phyloP scores from a whole-genome alignment of 2,329 filamentous ascomycete species.

The Tolypocladium amazonense region DNA sequence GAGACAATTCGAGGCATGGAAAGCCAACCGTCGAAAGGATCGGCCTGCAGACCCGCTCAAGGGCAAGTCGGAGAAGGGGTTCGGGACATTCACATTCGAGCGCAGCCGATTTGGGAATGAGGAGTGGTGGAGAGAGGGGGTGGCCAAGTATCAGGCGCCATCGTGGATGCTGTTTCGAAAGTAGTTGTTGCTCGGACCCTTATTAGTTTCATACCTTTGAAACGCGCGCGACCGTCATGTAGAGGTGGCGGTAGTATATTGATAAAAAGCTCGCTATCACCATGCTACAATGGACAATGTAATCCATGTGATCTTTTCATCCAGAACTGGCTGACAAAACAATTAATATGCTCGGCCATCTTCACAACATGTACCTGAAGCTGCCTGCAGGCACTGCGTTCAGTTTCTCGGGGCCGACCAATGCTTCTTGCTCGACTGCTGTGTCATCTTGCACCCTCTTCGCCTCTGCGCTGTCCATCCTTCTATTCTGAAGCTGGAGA shows the following conservation, averaged over 20 bases:
- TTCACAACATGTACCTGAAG: constrained; percentile 38
- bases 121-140: constrained; percentile 25
- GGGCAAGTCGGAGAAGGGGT: constrained; percentile 13
- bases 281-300: background rate
- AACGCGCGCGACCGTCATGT: background rate
- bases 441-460: constrained; percentile 11
- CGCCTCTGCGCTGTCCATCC: constrained; percentile 24
- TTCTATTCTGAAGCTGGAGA: constrained; percentile 39
- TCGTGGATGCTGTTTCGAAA: constrained; percentile 19
- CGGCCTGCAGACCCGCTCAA: constrained; percentile 12
- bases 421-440: constrained; percentile 26
- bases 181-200: background rate
- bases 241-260: background rate
- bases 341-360: background rate
- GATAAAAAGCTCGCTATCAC: background rate
- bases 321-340: background rate
- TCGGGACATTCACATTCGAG: constrained; percentile 14
- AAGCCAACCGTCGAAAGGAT: constrained; percentile 13
- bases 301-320: background rate
- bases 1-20: constrained; percentile 17
- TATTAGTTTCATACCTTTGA: background rate
- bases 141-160: constrained; percentile 19
- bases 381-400: constrained; percentile 11
- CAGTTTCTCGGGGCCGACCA: constrained; percentile 21
- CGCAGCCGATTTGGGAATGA: constrained; percentile 11